Base-by-base conservation (phyloP, 208 protist species). In the Leishmania amazonensis region DNA sequence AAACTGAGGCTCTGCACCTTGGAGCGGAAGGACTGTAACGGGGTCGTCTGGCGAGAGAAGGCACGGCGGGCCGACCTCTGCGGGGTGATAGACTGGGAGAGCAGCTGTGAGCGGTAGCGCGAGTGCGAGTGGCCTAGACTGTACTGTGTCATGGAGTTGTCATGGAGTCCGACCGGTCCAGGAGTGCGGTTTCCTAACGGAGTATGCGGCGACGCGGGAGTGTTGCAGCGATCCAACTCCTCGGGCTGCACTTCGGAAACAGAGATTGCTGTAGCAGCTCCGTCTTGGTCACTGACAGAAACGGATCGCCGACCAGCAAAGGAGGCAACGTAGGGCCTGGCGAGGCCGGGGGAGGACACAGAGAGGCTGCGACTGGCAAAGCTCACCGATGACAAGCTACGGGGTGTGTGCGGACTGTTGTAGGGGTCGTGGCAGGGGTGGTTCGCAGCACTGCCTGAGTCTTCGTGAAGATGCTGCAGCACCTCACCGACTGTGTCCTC, bases 1-100 rank as follows among this genome's bases (percentile, higher is more conserved):
- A 85, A 85, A 51, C 70, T 85, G 76, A 78, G 70, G 70, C 68
- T 85, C 76, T 81, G 81, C 40, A 85, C 81, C 64, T 81, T 85
- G 24, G 81, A 81, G 54, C 81, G 81, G 35, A 85, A 85, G 3
- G 81, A 85, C 60, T 81, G 75, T 49, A 76, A 85, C 38, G 81
- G 81, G 47, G 81, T 85, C 11, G 81, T 85, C 71, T 85, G 81
- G 28, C 71, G 81, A 6, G 77, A 83, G 35, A 80, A 60, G 54
- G 73, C 78, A 15, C 85, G 85, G 28, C 81, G 78, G 1, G 84
- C 51, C 0, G 88, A 90, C 74, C 91, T 92, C 72, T 90, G 91
- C 53, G 91, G 91, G 11, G 91, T 92, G 65, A 64, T 70, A 49
- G 81, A 79, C 64, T 80, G 76, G 45, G 84, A 81, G 71, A 60